Evolutionary conservation across 2,329 filamentous ascomycete species (phyloP).

Genomic region (Fusarium papillatum): DNA sequence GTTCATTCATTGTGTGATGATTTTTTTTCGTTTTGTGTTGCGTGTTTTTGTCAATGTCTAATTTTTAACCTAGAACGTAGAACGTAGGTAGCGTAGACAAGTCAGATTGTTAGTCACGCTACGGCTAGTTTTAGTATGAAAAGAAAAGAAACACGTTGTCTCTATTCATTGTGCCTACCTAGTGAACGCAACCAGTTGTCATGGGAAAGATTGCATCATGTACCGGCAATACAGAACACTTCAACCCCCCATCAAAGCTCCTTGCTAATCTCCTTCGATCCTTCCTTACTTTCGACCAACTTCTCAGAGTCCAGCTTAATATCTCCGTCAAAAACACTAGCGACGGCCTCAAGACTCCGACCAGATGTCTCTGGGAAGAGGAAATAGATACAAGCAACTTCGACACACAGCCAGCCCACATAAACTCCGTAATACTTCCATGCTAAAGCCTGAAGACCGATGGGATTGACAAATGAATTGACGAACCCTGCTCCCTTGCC

Average conservation of each 20-base stretch:
- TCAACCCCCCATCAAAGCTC: not conserved
- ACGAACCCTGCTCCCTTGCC: slow-evolving; percentile 18
- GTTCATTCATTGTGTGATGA: not conserved
- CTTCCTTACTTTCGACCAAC: not conserved
- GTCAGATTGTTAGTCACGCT: not conserved
- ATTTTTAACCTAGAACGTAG: not conserved
- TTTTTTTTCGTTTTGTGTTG: not conserved
- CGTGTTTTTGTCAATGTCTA: not conserved
- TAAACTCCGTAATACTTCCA: slow-evolving; percentile 25
- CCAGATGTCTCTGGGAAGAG: slow-evolving; percentile 21
- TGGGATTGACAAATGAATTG: slow-evolving; percentile 22
- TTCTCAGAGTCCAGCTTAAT: not conserved
- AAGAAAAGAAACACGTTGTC: not conserved
- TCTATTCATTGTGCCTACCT: not conserved
- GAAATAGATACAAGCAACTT: slow-evolving; percentile 9
- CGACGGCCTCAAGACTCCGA: not conserved
- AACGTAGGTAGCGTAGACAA: not conserved
- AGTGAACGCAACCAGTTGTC: not conserved
- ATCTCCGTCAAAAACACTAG: not conserved
- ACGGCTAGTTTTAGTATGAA: not conserved
- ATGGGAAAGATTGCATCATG: not conserved
- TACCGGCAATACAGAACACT: not conserved
- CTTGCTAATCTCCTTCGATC: not conserved
- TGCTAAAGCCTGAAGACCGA: slow-evolving; percentile 13
- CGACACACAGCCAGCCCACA: slow-evolving; percentile 14